These are phyloP conservation scores for Lolium rigidum DNA, from an alignment of 176 grass and related monocot species.

Conservation along the genomic window DNA sequence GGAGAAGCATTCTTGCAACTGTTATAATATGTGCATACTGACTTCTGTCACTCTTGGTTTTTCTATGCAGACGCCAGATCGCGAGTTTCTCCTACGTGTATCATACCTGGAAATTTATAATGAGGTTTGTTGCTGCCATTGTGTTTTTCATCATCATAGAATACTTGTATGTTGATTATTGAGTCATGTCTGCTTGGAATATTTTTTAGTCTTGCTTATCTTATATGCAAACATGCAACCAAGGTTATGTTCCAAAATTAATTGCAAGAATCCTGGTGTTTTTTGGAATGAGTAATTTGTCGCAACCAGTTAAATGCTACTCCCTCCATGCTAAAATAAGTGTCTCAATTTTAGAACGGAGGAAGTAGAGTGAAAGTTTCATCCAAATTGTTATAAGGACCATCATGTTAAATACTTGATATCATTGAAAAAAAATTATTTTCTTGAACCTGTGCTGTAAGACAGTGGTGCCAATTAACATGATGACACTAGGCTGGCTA, in stretches of 20 bases:
- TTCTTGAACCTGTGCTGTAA: background rate
- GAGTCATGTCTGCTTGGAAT: conserved; percentile 14
- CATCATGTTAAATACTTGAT: background rate
- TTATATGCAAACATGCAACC: background rate
- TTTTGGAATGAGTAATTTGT: background rate
- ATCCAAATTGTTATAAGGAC: background rate
- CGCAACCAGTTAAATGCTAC: conserved; percentile 1
- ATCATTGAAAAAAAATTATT: background rate
- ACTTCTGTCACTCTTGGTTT: conserved; percentile 34
- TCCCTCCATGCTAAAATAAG: too few species aligned
- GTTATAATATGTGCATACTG: conserved; percentile 7
- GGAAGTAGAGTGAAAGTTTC: background rate
- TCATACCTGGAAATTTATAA: conserved; percentile 99
- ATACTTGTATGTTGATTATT: conserved; percentile 3
- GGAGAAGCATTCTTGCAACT: conserved; percentile 1
- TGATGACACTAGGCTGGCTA: background rate
- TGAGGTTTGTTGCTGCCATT: conserved; percentile 63
- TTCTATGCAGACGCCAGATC: conserved; percentile 77
- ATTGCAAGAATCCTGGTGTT: background rate
- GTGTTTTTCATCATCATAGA: conserved; percentile 32
- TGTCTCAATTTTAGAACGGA: too few species aligned
- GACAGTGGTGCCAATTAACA: background rate
- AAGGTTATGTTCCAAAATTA: conserved; percentile 24
- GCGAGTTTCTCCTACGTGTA: conserved; percentile 96
- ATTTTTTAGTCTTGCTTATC: conserved; percentile 19